Conservation (phyloP, 2,329 filamentous ascomycete species). For the Graphilbum fragrans region DNA sequence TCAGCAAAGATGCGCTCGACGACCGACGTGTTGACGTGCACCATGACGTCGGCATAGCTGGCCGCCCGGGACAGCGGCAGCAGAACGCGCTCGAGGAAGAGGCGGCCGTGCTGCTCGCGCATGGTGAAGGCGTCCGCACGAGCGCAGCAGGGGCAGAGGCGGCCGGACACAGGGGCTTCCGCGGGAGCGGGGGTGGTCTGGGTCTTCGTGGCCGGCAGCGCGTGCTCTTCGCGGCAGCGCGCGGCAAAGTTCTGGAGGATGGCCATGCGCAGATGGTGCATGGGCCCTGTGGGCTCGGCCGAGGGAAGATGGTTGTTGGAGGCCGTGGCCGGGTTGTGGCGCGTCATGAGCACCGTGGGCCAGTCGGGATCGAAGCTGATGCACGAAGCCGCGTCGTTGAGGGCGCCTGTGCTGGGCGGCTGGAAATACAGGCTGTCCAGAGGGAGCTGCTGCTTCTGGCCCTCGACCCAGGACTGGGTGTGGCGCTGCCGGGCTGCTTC, state of each 20-base stretch:
- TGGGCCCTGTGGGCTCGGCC: slow-evolving; percentile 5
- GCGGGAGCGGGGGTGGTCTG: neutral
- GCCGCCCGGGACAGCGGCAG: slow-evolving; percentile 4
- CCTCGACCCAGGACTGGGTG: neutral
- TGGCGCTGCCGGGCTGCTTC: neutral
- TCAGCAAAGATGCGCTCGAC: slow-evolving; percentile 6
- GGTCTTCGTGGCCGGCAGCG: neutral
- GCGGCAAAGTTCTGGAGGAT: slow-evolving; percentile 7
- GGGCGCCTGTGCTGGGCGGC: neutral
- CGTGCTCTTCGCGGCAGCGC: slow-evolving; percentile 4
- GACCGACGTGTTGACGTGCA: slow-evolving; percentile 7
- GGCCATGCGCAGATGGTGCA: slow-evolving; percentile 6
- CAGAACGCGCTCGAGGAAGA: slow-evolving; percentile 9
- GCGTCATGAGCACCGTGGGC: neutral
- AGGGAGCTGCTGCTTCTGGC: neutral
- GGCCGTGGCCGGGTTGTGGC: neutral
- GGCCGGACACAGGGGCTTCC: neutral
- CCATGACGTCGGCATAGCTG: slow-evolving; percentile 4
- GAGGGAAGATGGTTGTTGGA: slow-evolving; percentile 4
- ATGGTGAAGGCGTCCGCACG: slow-evolving; percentile 6
- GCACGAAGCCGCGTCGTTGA: neutral
- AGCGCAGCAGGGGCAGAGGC: neutral
- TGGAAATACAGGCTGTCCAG: no score
- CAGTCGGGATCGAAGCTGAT: neutral
- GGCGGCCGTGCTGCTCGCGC: slow-evolving; percentile 7